These are phyloP conservation scores for Ophiocordyceps unilateralis DNA, from an alignment of 2,329 filamentous ascomycete species.

Conservation along the genomic window DNA sequence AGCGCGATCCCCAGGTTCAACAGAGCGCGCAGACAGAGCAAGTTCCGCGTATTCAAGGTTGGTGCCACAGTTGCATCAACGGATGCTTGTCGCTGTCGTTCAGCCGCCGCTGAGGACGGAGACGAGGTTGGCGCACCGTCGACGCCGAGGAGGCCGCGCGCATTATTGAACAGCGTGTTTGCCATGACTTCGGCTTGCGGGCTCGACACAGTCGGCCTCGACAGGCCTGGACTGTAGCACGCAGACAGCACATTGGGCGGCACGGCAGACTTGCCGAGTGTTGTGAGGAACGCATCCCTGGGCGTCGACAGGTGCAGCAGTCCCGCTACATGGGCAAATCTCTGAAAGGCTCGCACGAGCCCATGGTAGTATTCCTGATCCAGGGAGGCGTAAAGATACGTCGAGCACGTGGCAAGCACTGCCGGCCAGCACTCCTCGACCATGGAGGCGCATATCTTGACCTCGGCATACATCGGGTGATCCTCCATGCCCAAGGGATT, in stretches of 20 bases:
- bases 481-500: slow-evolving; percentile 67
- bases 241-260: slow-evolving; percentile 59
- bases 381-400: slow-evolving; percentile 79
- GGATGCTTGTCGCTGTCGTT: slow-evolving; percentile 42
- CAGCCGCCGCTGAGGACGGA: slow-evolving; percentile 33
- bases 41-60: slow-evolving; percentile 69
- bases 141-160: slow-evolving; percentile 55
- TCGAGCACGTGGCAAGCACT: slow-evolving; percentile 84
- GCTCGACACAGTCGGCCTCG: slow-evolving; percentile 24
- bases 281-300: slow-evolving; percentile 86
- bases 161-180: slow-evolving; percentile 49
- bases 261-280: slow-evolving; percentile 80
- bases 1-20: slow-evolving; percentile 92
- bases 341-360: slow-evolving; percentile 82
- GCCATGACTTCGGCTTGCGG: slow-evolving; percentile 29
- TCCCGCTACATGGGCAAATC: slow-evolving; percentile 87
- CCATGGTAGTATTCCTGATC: slow-evolving; percentile 91
- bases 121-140: slow-evolving; percentile 48
- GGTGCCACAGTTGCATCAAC: slow-evolving; percentile 30
- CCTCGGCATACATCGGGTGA: slow-evolving; percentile 52
- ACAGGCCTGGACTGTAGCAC: slow-evolving; percentile 32
- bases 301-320: slow-evolving; percentile 71
- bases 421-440: slow-evolving; percentile 93
- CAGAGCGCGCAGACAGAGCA: slow-evolving; percentile 76
- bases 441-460: slow-evolving; percentile 63